phyloP scores from a whole-genome alignment of 176 grass and related monocot species.

The Puccinellia tenuiflora region DNA sequence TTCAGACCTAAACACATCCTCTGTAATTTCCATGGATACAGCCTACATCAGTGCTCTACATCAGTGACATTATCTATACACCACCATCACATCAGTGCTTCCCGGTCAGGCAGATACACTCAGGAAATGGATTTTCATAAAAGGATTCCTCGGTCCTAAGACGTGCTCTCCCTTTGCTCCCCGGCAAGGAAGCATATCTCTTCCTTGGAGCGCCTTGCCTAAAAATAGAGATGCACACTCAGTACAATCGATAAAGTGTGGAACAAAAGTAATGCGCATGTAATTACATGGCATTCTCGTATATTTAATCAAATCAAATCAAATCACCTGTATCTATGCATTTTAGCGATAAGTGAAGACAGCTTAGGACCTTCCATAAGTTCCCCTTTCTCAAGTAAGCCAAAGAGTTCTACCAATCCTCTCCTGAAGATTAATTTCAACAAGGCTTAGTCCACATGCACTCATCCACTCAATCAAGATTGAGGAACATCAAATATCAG shows the following conservation, averaged over 20 bases:
- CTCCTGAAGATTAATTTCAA: conserved; percentile 47
- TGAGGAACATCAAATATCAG: not conserved
- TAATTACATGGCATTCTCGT: not conserved
- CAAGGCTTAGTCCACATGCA: conserved; percentile 1
- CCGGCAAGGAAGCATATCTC: conserved; percentile 66
- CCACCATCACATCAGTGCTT: conserved; percentile 37
- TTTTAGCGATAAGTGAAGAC: conserved; percentile 60
- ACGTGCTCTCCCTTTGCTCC: conserved; percentile 77
- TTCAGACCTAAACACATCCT: not conserved
- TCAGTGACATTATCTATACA: conserved; percentile 37
- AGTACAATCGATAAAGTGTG: not conserved
- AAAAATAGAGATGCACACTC: conserved; percentile 24
- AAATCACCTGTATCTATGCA: conserved; percentile 82
- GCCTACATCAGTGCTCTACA: too few species aligned
- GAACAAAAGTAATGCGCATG: not conserved
- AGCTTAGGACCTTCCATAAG: conserved; percentile 61
- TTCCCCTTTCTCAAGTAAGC: conserved; percentile 76
- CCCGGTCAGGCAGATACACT: conserved; percentile 70
- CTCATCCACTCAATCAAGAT: not conserved
- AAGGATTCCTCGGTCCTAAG: conserved; percentile 90
- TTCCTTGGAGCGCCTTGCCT: conserved; percentile 89
- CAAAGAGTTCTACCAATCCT: conserved; percentile 91
- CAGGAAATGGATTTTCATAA: conserved; percentile 84
- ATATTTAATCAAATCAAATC: conserved; percentile 10
- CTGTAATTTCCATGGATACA: not conserved